These are phyloP conservation scores for Trapa incisa DNA, from an alignment of 345 rosid genomes.

Conservation along the genomic window DNA sequence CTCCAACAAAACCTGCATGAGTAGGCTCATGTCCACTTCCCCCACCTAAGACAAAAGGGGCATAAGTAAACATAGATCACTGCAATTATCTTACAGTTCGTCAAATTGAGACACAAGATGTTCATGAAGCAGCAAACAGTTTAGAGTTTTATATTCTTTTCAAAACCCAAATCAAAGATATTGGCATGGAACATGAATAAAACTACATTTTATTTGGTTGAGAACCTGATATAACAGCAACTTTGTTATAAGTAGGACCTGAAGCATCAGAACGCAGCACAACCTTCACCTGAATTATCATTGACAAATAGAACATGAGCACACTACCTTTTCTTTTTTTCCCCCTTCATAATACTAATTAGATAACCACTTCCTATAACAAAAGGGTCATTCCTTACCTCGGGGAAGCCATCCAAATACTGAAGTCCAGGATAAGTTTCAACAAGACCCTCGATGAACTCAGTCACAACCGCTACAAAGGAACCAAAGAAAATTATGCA, in stretches of 20 bases:
- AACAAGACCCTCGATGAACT: constrained; percentile 84
- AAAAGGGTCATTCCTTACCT: constrained; percentile 26
- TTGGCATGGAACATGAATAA: background rate
- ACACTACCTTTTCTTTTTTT: background rate
- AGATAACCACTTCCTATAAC: background rate
- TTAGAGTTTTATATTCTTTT: background rate
- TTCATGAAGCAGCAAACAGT: background rate
- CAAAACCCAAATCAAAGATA: background rate
- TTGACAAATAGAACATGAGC: background rate
- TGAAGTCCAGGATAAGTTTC: constrained; percentile 82
- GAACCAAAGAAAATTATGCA: background rate
- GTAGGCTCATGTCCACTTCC: constrained; percentile 99
- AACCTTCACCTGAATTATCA: constrained; percentile 55
- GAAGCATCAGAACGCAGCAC: constrained; percentile 86
- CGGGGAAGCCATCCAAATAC: constrained; percentile 86
- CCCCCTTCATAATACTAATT: background rate
- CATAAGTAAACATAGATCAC: background rate
- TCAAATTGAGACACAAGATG: background rate
- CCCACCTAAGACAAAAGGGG: constrained; percentile 41
- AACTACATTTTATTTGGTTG: background rate
- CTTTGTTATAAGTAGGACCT: constrained; percentile 55
- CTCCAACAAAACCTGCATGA: constrained; percentile 95
- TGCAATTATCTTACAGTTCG: background rate
- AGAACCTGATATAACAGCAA: constrained; percentile 87
- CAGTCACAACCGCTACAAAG: constrained; percentile 75